These are phyloP conservation scores for Teunomyces atbi DNA, from an alignment of 805 yeast genomes.

Conservation along the genomic window DNA sequence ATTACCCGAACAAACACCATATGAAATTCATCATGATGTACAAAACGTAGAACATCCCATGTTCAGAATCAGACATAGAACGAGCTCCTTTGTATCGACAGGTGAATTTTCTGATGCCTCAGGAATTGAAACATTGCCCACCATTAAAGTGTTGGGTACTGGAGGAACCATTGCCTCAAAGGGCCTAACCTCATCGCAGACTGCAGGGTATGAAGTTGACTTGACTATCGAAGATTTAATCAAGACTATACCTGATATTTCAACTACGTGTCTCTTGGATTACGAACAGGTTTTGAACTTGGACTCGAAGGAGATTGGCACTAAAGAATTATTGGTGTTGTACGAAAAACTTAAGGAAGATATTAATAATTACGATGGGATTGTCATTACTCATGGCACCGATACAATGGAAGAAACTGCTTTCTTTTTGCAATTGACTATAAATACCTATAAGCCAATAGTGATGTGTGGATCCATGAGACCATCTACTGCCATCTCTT, in stretches of 20 bases:
- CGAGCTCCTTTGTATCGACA: constrained; percentile 26
- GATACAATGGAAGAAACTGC: constrained; percentile 70
- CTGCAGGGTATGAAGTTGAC: constrained; percentile 56
- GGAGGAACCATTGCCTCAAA: constrained; percentile 63
- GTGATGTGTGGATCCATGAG: constrained; percentile 75
- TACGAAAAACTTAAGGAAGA: constrained; percentile 47
- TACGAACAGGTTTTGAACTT: constrained; percentile 63
- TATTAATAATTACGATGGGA: constrained; percentile 49
- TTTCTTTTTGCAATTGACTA: constrained; percentile 54
- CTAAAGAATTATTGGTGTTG: constrained; percentile 43
- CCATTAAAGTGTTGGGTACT: constrained; percentile 51
- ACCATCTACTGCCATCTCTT: constrained; percentile 66
- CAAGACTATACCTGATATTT: constrained; percentile 54
- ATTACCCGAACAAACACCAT: constrained; percentile 7
- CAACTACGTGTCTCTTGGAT: constrained; percentile 52
- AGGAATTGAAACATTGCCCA: constrained; percentile 22
- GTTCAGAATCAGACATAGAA: constrained; percentile 35
- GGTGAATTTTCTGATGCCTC: constrained; percentile 14
- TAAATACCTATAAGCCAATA: constrained; percentile 49
- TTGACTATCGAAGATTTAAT: constrained; percentile 52
- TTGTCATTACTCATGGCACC: constrained; percentile 71
- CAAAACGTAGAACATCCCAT: constrained; percentile 30
- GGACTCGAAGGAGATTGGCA: constrained; percentile 58
- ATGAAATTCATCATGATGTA: constrained; percentile 23
- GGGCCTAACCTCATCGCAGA: constrained; percentile 45